Percentiles rank a stretch among this genome's conserved stretches.
Evolutionary conservation across 2,329 filamentous ascomycete species (phyloP).

Genomic region (Colletotrichum falcatum): DNA sequence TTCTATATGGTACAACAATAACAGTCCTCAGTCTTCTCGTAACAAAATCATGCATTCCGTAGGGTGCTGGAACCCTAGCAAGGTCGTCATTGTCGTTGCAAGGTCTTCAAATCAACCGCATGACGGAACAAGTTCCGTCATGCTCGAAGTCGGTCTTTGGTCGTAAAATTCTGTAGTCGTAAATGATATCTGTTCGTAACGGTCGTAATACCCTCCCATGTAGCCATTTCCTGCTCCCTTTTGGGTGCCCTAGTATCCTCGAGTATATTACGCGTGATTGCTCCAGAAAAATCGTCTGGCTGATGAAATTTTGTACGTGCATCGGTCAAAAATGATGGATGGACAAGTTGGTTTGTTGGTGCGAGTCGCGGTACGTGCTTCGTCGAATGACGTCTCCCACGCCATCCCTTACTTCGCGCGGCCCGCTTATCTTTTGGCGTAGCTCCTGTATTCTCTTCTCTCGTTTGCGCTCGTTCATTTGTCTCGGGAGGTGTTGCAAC

Average conservation of each 20-base stretch:
- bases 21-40: conserved; percentile 20
- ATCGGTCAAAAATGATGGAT: conserved; percentile 38
- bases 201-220: conserved; percentile 16
- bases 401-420: conserved; percentile 68
- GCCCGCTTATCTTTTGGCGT: conserved; percentile 70
- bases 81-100: conserved; percentile 24
- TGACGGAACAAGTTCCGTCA: not conserved
- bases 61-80: not conserved
- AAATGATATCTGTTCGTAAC: conserved; percentile 33
- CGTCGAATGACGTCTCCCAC: conserved; percentile 67
- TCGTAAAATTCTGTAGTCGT: conserved; percentile 40
- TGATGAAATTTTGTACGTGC: not conserved
- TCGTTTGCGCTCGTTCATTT: conserved; percentile 68
- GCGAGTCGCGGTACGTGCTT: conserved; percentile 53
- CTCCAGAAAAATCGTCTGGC: not conserved
- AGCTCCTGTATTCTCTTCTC: conserved; percentile 70
- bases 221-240: not conserved
- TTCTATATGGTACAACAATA: conserved; percentile 37
- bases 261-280: conserved; percentile 12
- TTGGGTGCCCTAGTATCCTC: not conserved
- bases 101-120: conserved; percentile 13
- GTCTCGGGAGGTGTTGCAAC: conserved; percentile 64
- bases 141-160: conserved; percentile 24
- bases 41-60: conserved; percentile 22
- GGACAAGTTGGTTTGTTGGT: conserved; percentile 30